These are phyloP conservation scores for Trichoderma cornu-damae DNA, from an alignment of 2,329 filamentous ascomycete species.

Conservation along the genomic window DNA sequence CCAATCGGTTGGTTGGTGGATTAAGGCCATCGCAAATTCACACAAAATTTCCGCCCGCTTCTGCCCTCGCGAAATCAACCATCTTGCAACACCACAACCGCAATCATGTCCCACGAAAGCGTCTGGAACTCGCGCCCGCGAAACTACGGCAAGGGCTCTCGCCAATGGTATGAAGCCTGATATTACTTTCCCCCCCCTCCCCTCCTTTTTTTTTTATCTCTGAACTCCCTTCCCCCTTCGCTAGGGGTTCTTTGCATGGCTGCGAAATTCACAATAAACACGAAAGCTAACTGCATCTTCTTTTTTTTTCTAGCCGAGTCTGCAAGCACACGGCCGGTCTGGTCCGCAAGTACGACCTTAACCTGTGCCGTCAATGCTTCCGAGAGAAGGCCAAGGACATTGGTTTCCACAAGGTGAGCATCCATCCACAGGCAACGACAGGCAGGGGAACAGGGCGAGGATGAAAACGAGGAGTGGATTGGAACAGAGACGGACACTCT, in stretches of 20 bases:
- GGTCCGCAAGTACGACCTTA: conserved; percentile 99
- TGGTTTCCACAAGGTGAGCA: conserved; percentile 64
- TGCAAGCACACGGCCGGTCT: conserved; percentile 96
- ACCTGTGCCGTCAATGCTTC: conserved; percentile 79
- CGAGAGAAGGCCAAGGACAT: conserved; percentile 68
- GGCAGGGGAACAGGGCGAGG: not conserved
- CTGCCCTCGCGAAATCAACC: conserved; percentile 33
- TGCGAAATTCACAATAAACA: not conserved
- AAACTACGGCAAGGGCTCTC: conserved; percentile 94
- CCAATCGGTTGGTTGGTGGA: conserved; percentile 33
- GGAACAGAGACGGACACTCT: not conserved
- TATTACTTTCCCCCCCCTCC: not conserved
- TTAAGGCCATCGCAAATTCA: conserved; percentile 32
- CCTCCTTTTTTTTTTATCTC: too few species aligned
- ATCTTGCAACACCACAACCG: conserved; percentile 31
- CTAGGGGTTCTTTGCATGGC: not conserved
- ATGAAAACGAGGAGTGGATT: not conserved
- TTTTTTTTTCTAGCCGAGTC: conserved; percentile 48
- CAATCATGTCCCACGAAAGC: conserved; percentile 72
- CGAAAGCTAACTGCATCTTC: conserved; percentile 28
- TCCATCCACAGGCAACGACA: not conserved
- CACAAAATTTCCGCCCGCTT: conserved; percentile 38
- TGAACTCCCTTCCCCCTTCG: not conserved
- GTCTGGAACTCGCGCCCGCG: conserved; percentile 99
- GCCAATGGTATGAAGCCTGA: conserved; percentile 68